Conservation (phyloP, 192 early-diverging fungal species). For the Umbelopsis vinacea region DNA sequence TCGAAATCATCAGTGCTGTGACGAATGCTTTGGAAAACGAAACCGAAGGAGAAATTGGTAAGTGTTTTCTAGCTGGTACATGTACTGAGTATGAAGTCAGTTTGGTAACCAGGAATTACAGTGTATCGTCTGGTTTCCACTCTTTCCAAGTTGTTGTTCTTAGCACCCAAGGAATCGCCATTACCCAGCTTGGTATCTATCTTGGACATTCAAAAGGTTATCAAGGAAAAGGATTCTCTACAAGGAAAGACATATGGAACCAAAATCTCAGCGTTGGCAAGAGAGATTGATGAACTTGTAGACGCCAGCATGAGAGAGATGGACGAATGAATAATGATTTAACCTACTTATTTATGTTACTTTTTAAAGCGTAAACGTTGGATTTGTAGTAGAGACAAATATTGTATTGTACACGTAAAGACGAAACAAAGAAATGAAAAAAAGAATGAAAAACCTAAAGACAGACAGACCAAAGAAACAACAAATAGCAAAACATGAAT, state of each 20-base stretch:
- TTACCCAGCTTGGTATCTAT: constrained; percentile 25
- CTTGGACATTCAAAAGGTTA: constrained; percentile 25
- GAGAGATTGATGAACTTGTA: constrained; percentile 13
- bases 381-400: background rate
- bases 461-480: background rate
- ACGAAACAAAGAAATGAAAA: background rate
- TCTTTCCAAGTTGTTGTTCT: constrained; percentile 38
- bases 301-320: background rate
- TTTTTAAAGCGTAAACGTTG: background rate
- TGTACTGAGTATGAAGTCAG: no score
- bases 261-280: constrained; percentile 1
- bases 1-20: constrained; percentile 70
- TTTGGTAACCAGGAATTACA: background rate
- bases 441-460: background rate
- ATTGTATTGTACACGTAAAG: background rate
- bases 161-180: constrained; percentile 22
- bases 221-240: constrained; percentile 4
- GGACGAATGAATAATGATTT: background rate
- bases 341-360: background rate
- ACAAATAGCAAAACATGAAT: background rate
- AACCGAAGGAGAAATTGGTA: constrained; percentile 61
- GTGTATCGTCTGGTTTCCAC: constrained; percentile 34
- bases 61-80: constrained; percentile 16
- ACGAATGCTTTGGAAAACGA: constrained; percentile 62
- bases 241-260: background rate